A percentile compares a stretch with the other conserved stretches of the same genome.
These are phyloP conservation scores for Firmiana major DNA, from an alignment of 345 rosid species.

Conservation along the genomic window DNA sequence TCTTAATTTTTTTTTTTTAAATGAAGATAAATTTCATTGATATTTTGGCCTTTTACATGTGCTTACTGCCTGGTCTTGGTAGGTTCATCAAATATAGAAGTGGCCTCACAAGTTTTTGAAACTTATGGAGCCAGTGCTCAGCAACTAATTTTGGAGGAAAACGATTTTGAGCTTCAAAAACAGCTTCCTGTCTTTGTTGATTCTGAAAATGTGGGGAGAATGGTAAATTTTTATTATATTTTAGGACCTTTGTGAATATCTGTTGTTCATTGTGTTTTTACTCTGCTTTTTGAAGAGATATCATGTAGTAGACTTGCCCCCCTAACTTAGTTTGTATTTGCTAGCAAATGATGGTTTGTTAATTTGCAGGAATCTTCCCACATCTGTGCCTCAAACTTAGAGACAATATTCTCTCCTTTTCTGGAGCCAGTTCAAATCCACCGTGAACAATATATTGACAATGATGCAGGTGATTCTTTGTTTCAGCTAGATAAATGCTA, in stretches of 20 bases:
- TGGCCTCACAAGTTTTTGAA: conserved; percentile 3
- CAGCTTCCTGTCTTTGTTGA: not conserved
- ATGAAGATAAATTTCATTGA: not conserved
- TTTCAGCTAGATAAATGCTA: not conserved
- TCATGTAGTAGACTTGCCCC: not conserved
- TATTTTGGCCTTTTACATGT: not conserved
- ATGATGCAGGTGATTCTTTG: conserved; percentile 31
- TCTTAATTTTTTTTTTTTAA: too few relatives aligned
- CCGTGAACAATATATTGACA: conserved; percentile 37
- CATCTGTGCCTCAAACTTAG: conserved; percentile 45
- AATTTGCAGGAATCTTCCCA: conserved; percentile 41
- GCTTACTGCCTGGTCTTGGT: conserved; percentile 11
- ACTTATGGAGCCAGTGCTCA: not conserved
- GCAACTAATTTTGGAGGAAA: conserved; percentile 4
- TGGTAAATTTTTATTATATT: conserved; percentile 7
- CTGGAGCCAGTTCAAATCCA: conserved; percentile 40
- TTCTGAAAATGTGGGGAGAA: conserved; percentile 1
- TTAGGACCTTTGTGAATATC: not conserved
- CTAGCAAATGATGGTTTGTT: not conserved
- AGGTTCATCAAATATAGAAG: conserved; percentile 5
- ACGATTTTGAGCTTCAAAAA: conserved; percentile 5
- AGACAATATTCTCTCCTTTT: conserved; percentile 82
- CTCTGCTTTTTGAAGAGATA: not conserved
- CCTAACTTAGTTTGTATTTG: not conserved
- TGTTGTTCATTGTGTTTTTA: not conserved